Percentiles rank a stretch among this genome's conserved stretches.
Conservation (phyloP, 768 basidiomycete genomes). For the Kwoniella botswanensis region DNA sequence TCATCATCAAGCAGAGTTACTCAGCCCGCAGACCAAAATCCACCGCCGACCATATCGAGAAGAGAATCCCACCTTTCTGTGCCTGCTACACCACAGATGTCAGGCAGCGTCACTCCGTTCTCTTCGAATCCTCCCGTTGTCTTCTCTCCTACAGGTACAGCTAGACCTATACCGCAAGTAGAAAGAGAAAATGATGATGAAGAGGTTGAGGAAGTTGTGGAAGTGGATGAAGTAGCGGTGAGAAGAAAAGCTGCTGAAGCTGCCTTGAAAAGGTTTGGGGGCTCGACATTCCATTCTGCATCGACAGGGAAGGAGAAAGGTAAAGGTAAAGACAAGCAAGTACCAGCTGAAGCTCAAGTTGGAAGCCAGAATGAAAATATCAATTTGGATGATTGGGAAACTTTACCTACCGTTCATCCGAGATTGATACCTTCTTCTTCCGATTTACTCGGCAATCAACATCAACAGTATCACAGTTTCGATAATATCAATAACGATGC, state of each 20-base stretch:
- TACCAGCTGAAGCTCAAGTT: not conserved
- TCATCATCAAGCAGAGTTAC: not conserved
- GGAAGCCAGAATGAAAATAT: not conserved
- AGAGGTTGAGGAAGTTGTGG: not conserved
- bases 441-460: conserved; percentile 5
- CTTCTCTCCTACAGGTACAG: conserved; percentile 37
- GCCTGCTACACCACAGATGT: conserved; percentile 40
- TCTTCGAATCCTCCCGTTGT: conserved; percentile 43
- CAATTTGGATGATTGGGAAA: conserved; percentile 15
- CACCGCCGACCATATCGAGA: not conserved
- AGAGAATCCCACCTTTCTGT: conserved; percentile 28
- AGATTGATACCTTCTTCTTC: conserved; percentile 20
- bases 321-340: conserved; percentile 33
- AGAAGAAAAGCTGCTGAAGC: conserved; percentile 71
- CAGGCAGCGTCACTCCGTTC: conserved; percentile 38
- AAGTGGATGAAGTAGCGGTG: conserved; percentile 51
- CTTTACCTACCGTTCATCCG: conserved; percentile 21
- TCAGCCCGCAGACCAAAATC: not conserved
- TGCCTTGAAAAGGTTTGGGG: conserved; percentile 64
- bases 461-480: not conserved
- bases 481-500: no score
- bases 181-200: not conserved
- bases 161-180: not conserved
- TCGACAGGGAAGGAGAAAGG: conserved; percentile 3
- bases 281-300: not conserved